Base-by-base conservation (phyloP, 2,329 filamentous ascomycete species). In the Penicillium freii region DNA sequence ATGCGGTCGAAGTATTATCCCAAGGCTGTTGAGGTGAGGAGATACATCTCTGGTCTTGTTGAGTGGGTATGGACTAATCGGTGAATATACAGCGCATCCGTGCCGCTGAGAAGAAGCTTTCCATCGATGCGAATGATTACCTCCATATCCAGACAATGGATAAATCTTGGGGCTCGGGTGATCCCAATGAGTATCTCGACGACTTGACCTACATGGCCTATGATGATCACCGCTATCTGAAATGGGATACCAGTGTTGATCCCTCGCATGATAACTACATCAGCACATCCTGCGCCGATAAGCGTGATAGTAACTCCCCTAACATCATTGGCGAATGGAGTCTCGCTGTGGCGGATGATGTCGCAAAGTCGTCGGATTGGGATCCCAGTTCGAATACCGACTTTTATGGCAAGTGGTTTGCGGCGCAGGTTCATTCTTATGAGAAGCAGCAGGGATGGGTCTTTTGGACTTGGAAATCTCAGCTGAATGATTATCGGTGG, bases 381-480 rank as follows among this genome's bases (percentile, higher is more conserved):
- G 65, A 78, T 62, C 71, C 74, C 10, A 66, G 64, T 52, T 64
- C 67, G 34, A 76, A 82, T 54, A 70, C 66, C 17, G 75, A 77
- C 34, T 87, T 85, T 69, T 87, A 87, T 68, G 71, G 63, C 46
- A 71, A 77, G 44, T 87, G 80, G 77, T 87, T 83, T 70, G 80
- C 81, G 0, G 83, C 83, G 0, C 84, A 86, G 69, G 77, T 80
- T 0, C 74, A 78, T 44, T 71, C 79, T 0, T 87, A 84, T 63
- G 84, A 87, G 72, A 77, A 76, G 55, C 71, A 76, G 17, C 73
- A 75, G 8, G 83, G 83, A 0, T 86, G 82, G 83, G 53, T 71
- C 21, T 87, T 85, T 65, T 87, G 84, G 84, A 78, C 78, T 0
- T 87, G 84, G 84, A 87, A 86, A 71, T 67, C 70, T 4, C 66